These are phyloP conservation scores for Emmonsiellopsis sp. DNA, from an alignment of 2,329 filamentous ascomycete species.

Conservation along the genomic window DNA sequence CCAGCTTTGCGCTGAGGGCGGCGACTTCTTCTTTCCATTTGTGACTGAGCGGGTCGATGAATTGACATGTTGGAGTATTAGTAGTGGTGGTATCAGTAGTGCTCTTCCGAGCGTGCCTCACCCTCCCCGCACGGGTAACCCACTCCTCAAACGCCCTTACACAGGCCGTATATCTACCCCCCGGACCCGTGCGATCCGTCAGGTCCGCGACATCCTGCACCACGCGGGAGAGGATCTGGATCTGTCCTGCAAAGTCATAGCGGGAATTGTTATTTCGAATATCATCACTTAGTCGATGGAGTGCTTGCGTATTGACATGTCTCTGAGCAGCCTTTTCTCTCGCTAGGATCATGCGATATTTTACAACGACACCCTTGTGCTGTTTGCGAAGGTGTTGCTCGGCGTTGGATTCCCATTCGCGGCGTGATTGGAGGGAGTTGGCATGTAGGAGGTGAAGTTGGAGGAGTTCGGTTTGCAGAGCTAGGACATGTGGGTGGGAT, in stretches of 20 bases:
- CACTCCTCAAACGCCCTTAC: constrained; percentile 28
- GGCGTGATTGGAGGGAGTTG: constrained; percentile 18
- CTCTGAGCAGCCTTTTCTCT: constrained; percentile 25
- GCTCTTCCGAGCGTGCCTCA: constrained; percentile 14
- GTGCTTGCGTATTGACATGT: constrained; percentile 25
- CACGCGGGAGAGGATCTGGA: constrained; percentile 30
- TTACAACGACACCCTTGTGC: constrained; percentile 26
- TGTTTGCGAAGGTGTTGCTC: constrained; percentile 23
- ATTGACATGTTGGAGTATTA: constrained; percentile 10
- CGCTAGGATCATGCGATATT: constrained; percentile 22
- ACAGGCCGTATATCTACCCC: constrained; percentile 21
- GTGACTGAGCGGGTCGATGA: constrained; percentile 26
- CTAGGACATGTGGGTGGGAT: constrained; percentile 25
- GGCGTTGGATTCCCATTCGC: constrained; percentile 22
- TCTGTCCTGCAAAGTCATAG: constrained; percentile 25
- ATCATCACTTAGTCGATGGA: constrained; percentile 26
- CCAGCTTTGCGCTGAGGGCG: constrained; percentile 22
- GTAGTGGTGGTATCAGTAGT: not conserved
- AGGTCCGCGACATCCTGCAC: constrained; percentile 29
- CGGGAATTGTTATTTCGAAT: constrained; percentile 7
- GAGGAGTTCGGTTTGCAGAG: constrained; percentile 34
- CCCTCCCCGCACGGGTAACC: constrained; percentile 21
- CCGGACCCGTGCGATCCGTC: constrained; percentile 10
- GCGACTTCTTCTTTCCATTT: constrained; percentile 26
- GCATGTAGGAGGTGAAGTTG: constrained; percentile 33